Percentiles rank a stretch among this genome's conserved stretches.
Evolutionary conservation across 495 filamentous ascomycete species (phyloP).

Genomic region (Lophiostoma macrostomum): DNA sequence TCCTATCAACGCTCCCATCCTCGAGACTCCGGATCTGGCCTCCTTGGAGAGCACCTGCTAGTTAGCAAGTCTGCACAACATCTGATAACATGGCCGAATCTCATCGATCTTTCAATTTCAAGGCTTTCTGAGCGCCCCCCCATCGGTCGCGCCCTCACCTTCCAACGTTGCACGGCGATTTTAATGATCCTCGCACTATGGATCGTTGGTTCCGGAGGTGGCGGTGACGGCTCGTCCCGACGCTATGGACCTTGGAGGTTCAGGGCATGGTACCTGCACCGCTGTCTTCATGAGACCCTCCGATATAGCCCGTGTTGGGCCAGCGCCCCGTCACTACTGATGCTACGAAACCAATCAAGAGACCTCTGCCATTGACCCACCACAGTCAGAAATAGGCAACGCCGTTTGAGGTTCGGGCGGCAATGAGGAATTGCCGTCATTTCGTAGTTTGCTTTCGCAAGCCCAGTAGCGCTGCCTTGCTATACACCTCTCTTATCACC

Average conservation of each 20-base stretch:
- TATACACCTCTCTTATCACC: no score
- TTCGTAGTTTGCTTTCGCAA: no score
- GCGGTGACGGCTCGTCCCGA: constrained; percentile 28
- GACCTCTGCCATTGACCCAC: background rate
- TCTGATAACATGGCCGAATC: no score
- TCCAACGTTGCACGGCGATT: background rate
- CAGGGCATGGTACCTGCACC: constrained; percentile 10
- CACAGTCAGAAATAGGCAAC: no score
- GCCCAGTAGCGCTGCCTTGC: no score
- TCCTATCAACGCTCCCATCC: no score
- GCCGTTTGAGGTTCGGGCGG: no score
- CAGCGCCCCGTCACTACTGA: constrained; percentile 14
- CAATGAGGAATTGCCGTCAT: no score
- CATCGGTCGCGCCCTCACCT: background rate
- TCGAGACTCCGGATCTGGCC: no score
- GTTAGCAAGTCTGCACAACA: no score
- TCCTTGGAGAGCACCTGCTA: no score
- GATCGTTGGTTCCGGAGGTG: constrained; percentile 2
- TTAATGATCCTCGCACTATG: background rate
- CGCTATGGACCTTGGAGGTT: constrained; percentile 2
- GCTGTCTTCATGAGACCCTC: constrained; percentile 3
- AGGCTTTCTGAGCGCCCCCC: background rate
- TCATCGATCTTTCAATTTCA: background rate
- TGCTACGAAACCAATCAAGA: constrained; percentile 11
- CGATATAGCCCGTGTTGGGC: constrained; percentile 5